Conservation (phyloP, 306 rosid genomes). For the Vigna mungo region DNA sequence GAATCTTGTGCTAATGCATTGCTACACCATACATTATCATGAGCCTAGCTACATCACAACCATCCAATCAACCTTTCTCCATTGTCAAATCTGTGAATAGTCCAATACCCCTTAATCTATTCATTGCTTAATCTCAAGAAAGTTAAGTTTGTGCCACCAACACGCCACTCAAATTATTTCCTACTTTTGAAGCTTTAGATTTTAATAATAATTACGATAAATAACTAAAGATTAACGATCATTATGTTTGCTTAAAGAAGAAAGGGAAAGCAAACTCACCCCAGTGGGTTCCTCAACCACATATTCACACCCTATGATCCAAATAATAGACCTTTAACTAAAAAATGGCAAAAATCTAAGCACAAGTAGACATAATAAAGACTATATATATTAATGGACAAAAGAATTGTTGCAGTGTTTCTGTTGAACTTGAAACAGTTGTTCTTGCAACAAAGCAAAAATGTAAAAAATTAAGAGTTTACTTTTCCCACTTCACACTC, state of each 20-base stretch:
- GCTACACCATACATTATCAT: neutral
- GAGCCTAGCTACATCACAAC: neutral
- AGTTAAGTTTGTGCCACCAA: conserved; percentile 17
- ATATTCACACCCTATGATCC: neutral
- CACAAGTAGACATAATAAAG: neutral
- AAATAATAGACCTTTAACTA: neutral
- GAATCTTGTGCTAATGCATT: conserved; percentile 36
- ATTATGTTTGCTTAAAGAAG: conserved; percentile 18
- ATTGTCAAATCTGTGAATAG: conserved; percentile 26
- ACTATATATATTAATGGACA: conserved; percentile 2
- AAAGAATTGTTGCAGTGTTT: neutral
- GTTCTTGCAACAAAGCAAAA: conserved; percentile 9
- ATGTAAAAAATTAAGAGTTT: neutral
- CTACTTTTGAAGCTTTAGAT: conserved; percentile 14
- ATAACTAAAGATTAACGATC: conserved; percentile 21
- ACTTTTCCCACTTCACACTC: neutral
- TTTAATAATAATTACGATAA: conserved; percentile 15
- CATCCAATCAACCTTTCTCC: conserved; percentile 22
- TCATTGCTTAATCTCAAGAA: neutral
- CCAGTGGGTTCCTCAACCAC: conserved; percentile 33
- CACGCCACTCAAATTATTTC: neutral
- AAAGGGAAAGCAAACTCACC: neutral
- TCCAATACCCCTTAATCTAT: neutral
- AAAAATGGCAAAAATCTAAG: neutral
- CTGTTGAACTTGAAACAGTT: conserved; percentile 25